These are phyloP conservation scores for Pouteria glomerata DNA, from an alignment of 148 eudicot species.

Conservation along the genomic window DNA sequence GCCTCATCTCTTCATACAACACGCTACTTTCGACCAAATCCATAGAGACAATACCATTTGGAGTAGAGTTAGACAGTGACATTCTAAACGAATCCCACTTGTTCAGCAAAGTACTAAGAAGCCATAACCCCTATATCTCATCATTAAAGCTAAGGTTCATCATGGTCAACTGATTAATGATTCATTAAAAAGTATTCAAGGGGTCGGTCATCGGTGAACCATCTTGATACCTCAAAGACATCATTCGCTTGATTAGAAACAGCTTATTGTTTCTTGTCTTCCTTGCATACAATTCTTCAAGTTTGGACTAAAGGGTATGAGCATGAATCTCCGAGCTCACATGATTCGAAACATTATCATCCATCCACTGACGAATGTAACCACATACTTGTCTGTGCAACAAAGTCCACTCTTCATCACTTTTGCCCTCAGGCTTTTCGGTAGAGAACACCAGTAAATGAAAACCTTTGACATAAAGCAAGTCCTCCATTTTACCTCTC, in stretches of 20 bases:
- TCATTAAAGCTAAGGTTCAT: conserved; percentile 5
- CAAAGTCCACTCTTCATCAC: background rate
- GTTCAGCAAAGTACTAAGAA: conserved; percentile 5
- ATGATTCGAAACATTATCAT: conserved; percentile 5
- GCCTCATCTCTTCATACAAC: background rate
- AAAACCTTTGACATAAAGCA: too few relatives aligned
- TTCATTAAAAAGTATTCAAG: background rate
- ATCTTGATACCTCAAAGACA: background rate
- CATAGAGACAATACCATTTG: background rate
- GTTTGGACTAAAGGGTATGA: background rate
- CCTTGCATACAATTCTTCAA: background rate
- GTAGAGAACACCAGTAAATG: background rate
- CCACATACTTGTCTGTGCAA: background rate
- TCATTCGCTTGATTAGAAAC: background rate
- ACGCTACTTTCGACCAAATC: conserved; percentile 6
- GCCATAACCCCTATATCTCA: conserved; percentile 5
- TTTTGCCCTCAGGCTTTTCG: background rate
- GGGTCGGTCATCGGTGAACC: background rate
- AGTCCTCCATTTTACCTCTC: background rate
- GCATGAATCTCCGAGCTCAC: background rate
- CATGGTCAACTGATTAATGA: background rate
- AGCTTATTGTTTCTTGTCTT: background rate
- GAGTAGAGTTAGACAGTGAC: background rate
- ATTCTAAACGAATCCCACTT: background rate
- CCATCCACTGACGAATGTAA: background rate